Evolutionary conservation across 176 grass and related monocot genomes (phyloP).

Genomic region (Themeda triandra): DNA sequence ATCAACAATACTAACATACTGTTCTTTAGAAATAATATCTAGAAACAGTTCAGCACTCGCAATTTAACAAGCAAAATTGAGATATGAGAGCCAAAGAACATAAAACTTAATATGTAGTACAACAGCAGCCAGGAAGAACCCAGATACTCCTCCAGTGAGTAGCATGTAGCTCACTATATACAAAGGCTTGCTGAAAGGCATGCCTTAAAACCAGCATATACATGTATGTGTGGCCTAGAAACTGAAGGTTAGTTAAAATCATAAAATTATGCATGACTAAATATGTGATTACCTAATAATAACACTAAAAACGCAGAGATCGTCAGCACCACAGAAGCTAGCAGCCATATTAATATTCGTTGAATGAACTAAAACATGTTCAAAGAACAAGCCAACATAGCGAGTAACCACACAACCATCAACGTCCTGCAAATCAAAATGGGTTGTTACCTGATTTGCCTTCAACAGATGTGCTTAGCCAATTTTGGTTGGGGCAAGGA

Average conservation of each 20-base stretch:
- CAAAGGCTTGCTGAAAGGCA: conserved; percentile 94
- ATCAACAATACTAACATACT: not conserved
- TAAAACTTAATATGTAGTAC: no score
- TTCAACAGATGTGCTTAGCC: conserved; percentile 14
- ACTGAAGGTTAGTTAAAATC: no score
- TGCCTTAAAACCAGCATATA: conserved; percentile 47
- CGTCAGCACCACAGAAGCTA: conserved; percentile 54
- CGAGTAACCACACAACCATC: conserved; percentile 82
- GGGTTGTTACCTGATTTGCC: not conserved
- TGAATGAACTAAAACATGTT: conserved; percentile 74
- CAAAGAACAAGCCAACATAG: conserved; percentile 88
- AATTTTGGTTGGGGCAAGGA: not conserved
- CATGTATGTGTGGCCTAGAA: conserved; percentile 8
- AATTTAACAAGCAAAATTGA: no score
- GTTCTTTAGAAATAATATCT: not conserved
- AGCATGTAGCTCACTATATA: conserved; percentile 94
- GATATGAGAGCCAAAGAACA: no score
- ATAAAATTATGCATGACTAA: not conserved
- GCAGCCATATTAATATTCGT: conserved; percentile 64
- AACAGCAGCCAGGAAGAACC: no score
- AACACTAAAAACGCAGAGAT: conserved; percentile 61
- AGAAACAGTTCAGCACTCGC: not conserved
- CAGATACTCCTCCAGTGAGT: conserved; percentile 52
- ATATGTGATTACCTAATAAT: conserved; percentile 54
- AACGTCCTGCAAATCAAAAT: conserved; percentile 51